phyloP scores from a whole-genome alignment of 768 basidiomycete species.

The Pholiota molesta region DNA sequence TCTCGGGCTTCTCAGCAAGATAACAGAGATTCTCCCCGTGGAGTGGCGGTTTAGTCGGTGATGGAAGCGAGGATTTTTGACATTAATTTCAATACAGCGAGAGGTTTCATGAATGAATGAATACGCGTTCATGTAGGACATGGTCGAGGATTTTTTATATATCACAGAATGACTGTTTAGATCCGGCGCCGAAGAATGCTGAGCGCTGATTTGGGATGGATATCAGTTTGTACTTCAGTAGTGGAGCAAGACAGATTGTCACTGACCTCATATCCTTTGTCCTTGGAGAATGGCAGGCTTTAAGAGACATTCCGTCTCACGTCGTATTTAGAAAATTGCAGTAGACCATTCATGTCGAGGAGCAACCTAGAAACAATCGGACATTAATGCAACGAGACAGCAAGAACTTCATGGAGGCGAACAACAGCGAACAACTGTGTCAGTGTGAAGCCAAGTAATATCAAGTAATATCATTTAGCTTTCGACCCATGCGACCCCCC shows the following conservation, averaged over 20 bases:
- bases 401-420: background rate
- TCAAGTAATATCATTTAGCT: background rate
- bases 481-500: background rate
- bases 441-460: background rate
- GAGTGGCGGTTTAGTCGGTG: slow-evolving; percentile 19
- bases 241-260: background rate
- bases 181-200: background rate
- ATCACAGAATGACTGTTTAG: background rate
- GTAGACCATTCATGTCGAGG: background rate
- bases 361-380: background rate
- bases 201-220: no score
- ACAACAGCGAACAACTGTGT: background rate
- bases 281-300: no score
- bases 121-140: background rate
- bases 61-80: slow-evolving; percentile 15
- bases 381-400: background rate
- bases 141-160: background rate
- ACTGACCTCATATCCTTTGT: background rate
- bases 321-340: no score
- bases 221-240: background rate
- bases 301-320: no score
- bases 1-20: background rate
- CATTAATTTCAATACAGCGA: background rate
- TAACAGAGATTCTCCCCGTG: background rate
- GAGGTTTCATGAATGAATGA: background rate